Conservation (phyloP, 129 eudicot species). For the Flaveria brownii region DNA sequence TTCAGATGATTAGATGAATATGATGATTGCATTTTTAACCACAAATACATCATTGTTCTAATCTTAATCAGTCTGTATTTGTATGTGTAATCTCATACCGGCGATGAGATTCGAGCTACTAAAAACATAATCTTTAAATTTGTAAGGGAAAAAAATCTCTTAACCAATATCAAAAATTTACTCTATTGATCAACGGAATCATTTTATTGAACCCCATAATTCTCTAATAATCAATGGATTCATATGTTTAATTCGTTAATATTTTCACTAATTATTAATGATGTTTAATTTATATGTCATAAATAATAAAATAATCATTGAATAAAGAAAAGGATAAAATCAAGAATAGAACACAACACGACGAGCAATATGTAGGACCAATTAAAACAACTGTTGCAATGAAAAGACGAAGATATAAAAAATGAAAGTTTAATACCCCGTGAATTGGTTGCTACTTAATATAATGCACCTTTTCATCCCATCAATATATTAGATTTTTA, state of each 20-base stretch:
- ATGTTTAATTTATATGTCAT: background rate
- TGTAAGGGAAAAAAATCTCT: background rate
- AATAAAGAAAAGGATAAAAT: background rate
- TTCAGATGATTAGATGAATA: background rate
- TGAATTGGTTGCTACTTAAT: background rate
- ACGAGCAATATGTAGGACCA: constrained; percentile 4
- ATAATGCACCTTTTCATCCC: background rate
- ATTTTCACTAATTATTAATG: background rate
- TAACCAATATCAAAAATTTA: too few relatives aligned
- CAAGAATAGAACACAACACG: background rate
- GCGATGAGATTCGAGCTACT: background rate
- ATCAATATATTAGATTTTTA: background rate
- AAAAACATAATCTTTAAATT: background rate
- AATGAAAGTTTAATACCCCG: background rate
- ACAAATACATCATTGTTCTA: background rate
- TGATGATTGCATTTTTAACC: background rate
- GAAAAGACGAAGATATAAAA: background rate
- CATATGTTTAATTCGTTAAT: too few relatives aligned
- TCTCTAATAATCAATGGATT: too few relatives aligned
- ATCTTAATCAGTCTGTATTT: background rate
- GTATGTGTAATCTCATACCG: background rate
- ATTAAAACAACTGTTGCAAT: background rate
- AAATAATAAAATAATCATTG: constrained; percentile 1
- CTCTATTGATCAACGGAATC: too few relatives aligned
- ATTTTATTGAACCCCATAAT: too few relatives aligned